Percentiles rank a stretch among this genome's conserved stretches.
Evolutionary conservation across 208 protist species (phyloP).

Genomic region (Leishmania martiniquensis): DNA sequence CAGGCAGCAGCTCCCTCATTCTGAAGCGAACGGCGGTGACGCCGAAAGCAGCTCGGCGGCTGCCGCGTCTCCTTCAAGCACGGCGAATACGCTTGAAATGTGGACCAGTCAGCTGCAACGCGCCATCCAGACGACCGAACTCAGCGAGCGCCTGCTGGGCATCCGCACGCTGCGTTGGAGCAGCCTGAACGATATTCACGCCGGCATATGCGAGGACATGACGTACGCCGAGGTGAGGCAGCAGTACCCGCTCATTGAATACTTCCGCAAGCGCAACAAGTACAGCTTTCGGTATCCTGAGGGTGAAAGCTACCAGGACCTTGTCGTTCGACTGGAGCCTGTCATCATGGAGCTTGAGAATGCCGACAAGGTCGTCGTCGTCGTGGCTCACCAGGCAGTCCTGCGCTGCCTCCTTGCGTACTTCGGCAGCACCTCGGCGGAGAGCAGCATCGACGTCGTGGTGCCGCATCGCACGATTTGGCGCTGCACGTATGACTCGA

Average conservation of each 20-base stretch:
- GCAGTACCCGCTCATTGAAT: conserved; percentile 77
- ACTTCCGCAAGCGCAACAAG: conserved; percentile 80
- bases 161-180: conserved; percentile 85
- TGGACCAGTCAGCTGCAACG: conserved; percentile 89
- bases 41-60: not conserved
- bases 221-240: conserved; percentile 80
- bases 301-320: conserved; percentile 91
- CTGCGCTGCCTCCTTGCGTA: conserved; percentile 87
- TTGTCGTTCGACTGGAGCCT: conserved; percentile 85
- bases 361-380: conserved; percentile 76
- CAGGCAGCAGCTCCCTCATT: not conserved
- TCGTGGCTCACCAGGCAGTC: conserved; percentile 88
- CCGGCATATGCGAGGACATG: conserved; percentile 87
- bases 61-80: conserved; percentile 5
- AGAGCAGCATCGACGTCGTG: conserved; percentile 73
- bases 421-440: conserved; percentile 81
- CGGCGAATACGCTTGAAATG: conserved; percentile 57
- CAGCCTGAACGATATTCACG: conserved; percentile 91
- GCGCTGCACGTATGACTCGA: conserved; percentile 86
- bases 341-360: conserved; percentile 94
- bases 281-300: conserved; percentile 91
- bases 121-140: conserved; percentile 84
- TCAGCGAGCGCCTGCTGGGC: conserved; percentile 58
- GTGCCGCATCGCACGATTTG: conserved; percentile 89
- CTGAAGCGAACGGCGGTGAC: not conserved